Evolutionary conservation across 305 asterid species (phyloP).

Genomic region (Fraxinus sp.): DNA sequence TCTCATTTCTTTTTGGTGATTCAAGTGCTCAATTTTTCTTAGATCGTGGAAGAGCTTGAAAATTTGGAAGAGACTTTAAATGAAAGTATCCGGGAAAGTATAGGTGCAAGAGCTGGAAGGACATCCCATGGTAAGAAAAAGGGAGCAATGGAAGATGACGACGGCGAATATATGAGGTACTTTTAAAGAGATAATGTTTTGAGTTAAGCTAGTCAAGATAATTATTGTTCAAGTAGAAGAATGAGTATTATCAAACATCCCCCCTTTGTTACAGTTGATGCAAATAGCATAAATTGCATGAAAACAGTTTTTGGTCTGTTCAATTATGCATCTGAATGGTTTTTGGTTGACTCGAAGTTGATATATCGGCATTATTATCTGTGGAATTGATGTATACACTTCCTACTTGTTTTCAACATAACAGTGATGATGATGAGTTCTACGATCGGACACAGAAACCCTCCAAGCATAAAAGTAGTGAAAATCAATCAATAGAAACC

Average conservation of each 20-base stretch:
- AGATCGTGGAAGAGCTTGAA: conserved; percentile 97
- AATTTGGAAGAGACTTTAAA: conserved; percentile 95
- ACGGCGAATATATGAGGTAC: conserved; percentile 70
- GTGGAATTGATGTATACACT: conserved; percentile 23
- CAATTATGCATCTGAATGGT: conserved; percentile 6
- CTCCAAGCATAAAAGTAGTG: conserved; percentile 55
- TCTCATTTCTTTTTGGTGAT: conserved; percentile 16
- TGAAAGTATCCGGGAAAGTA: conserved; percentile 87
- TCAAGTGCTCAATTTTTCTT: conserved; percentile 23
- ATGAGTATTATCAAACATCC: not conserved
- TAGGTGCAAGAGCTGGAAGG: conserved; percentile 85
- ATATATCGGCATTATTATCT: not conserved
- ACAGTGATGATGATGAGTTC: conserved; percentile 92
- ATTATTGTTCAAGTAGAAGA: not conserved
- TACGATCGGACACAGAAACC: conserved; percentile 82
- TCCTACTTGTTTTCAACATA: conserved; percentile 19
- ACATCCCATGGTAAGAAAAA: conserved; percentile 55
- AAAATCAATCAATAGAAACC: conserved; percentile 75
- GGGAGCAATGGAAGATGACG: conserved; percentile 61
- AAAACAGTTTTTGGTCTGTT: conserved; percentile 3
- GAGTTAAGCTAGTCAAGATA: not conserved
- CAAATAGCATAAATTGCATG: conserved; percentile 6
- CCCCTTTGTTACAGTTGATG: not conserved
- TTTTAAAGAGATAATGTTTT: not conserved
- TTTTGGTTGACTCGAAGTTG: conserved; percentile 2